Evolutionary conservation across 345 rosid genomes (phyloP), one percentile per base, ranked within the genome.

Genomic region (Sisymbrium irio): DNA sequence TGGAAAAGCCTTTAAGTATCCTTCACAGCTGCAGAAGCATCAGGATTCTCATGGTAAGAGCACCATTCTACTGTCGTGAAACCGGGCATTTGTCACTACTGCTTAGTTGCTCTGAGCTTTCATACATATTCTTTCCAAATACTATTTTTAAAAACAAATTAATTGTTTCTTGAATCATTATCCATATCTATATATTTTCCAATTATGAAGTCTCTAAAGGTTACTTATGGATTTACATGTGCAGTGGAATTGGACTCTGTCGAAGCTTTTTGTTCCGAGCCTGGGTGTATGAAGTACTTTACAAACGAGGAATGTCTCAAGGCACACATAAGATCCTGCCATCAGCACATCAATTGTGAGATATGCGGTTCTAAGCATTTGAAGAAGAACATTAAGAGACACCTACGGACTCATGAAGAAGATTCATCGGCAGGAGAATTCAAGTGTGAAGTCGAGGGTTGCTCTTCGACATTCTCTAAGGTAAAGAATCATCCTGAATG

Each of bases 201-300:
- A n/a, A 0, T 12, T 40, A 11, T 19, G 12, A 27, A 53, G 14
- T 33, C 15, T 56, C 78, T 76, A 15, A 81, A n/a, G 30, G 54
- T 47, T 45, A 28, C 19, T 28, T 39, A 22, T 51, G 20, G 40
- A 40, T 35, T 57, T 49, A 13, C 22, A 37, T 7, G 37, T 76
- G 78, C 89, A 95, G 97, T 90, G 64, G 90, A 88, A 77, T 63
- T 90, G 44, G 89, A 90, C 45, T 76, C 83, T 0, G 80, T 83
- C 30, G 99, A 88, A 79, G 92, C 97, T 1, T 80, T 95, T 69
- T 92, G 99, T 78, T 66, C 88, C 0, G 96, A 95, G 53, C 83
- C 79, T 5, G 85, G 77, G 6, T 95, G 99, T 75, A 83, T 86
- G 93, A 83, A 90, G 71, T 80, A 84, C 70, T 89, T 95, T 73